Conservation (phyloP, 148 eudicot genomes). For the Fagopyrum esculentum region DNA sequence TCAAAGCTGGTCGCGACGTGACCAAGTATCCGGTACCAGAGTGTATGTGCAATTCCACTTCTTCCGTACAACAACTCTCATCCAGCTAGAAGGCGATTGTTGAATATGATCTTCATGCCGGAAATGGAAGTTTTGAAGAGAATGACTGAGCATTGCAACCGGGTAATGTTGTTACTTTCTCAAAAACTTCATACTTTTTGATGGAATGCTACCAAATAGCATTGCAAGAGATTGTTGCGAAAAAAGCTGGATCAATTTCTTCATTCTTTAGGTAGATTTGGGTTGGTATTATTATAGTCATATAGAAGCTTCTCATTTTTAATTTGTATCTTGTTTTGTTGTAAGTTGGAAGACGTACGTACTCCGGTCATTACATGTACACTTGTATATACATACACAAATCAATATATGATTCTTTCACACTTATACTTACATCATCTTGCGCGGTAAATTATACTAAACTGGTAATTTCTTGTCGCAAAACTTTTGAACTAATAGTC, state of each 20-base stretch:
- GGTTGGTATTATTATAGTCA: not conserved
- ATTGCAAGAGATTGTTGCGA: not conserved
- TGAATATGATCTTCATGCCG: not conserved
- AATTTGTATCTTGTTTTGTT: not conserved
- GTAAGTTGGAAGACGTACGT: conserved; percentile 3
- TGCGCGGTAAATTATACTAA: too few species aligned
- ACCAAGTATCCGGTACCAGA: conserved; percentile 89
- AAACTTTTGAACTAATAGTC: too few species aligned
- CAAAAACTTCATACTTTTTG: not conserved
- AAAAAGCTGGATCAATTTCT: conserved; percentile 1
- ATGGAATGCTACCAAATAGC: not conserved
- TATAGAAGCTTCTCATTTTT: not conserved
- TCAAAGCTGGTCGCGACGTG: conserved; percentile 75
- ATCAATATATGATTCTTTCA: conserved; percentile 6
- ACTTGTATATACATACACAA: conserved; percentile 11
- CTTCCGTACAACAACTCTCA: not conserved
- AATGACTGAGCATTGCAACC: not conserved
- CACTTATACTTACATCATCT: not conserved
- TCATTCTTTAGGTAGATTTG: conserved; percentile 9
- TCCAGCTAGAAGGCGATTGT: not conserved
- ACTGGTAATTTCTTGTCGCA: too few species aligned
- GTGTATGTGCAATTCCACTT: conserved; percentile 68
- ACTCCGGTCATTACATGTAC: not conserved
- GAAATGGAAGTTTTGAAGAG: not conserved
- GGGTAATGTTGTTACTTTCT: not conserved